Evolutionary conservation across 2,329 filamentous ascomycete genomes (phyloP).

Genomic region (Penicillium sp.): DNA sequence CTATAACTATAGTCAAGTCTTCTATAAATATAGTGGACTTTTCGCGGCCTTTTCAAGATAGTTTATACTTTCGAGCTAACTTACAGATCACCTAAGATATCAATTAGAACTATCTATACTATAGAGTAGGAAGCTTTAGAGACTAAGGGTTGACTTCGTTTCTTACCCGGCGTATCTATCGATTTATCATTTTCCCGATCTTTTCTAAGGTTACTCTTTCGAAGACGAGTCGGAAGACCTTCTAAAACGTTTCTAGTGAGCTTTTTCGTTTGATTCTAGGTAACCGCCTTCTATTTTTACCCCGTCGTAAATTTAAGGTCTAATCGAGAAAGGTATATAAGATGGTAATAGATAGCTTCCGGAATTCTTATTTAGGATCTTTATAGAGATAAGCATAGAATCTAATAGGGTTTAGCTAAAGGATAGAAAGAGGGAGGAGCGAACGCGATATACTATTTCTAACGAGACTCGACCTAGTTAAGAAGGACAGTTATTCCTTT

Average conservation of each 20-base stretch:
- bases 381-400: slow-evolving; percentile 17
- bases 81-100: slow-evolving; percentile 19
- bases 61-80: slow-evolving; percentile 22
- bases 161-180: slow-evolving; percentile 4
- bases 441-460: neutral
- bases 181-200: slow-evolving; percentile 19
- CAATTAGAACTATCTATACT: neutral
- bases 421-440: neutral
- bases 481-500: neutral
- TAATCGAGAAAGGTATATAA: slow-evolving; percentile 22
- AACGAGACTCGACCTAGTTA: neutral
- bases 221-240: neutral
- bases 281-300: slow-evolving; percentile 19
- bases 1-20: slow-evolving; percentile 16
- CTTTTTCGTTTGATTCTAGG: slow-evolving; percentile 5
- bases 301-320: slow-evolving; percentile 18
- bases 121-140: neutral
- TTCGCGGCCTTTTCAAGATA: slow-evolving; percentile 14
- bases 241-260: neutral
- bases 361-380: slow-evolving; percentile 18
- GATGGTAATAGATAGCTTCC: slow-evolving; percentile 15
- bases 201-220: slow-evolving; percentile 13
- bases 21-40: slow-evolving; percentile 22
- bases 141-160: neutral
- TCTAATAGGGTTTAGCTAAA: slow-evolving; percentile 2